Conservation (phyloP, 2,329 filamentous ascomycete species). For the Neonectria ditissima region DNA sequence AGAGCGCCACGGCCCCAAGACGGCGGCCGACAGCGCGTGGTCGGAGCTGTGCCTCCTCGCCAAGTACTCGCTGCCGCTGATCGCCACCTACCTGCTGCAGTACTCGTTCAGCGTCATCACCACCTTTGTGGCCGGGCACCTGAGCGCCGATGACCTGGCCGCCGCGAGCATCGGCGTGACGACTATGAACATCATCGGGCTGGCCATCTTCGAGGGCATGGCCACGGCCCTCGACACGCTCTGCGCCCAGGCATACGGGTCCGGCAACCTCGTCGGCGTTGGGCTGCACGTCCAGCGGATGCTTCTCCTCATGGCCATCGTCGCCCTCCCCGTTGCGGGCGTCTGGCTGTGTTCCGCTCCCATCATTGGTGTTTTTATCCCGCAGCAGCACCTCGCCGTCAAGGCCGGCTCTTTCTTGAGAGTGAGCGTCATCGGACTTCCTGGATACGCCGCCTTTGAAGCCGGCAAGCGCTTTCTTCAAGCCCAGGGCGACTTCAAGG, state of each 20-base stretch:
- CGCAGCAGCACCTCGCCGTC: slow-evolving; percentile 59
- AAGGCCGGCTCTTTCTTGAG: slow-evolving; percentile 63
- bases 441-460: slow-evolving; percentile 66
- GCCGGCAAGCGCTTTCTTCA: slow-evolving; percentile 66
- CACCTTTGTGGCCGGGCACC: slow-evolving; percentile 63
- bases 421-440: slow-evolving; percentile 61
- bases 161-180: slow-evolving; percentile 64
- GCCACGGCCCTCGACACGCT: slow-evolving; percentile 44
- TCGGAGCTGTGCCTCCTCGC: slow-evolving; percentile 35
- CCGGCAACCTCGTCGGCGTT: slow-evolving; percentile 59
- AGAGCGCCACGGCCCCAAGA: slow-evolving; percentile 6
- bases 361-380: slow-evolving; percentile 59
- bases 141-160: slow-evolving; percentile 64
- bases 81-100: slow-evolving; percentile 65
- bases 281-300: slow-evolving; percentile 66
- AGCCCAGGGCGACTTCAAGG: slow-evolving; percentile 65
- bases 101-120: slow-evolving; percentile 65
- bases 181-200: slow-evolving; percentile 65
- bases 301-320: slow-evolving; percentile 60
- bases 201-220: slow-evolving; percentile 54
- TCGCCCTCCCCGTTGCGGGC: slow-evolving; percentile 60
- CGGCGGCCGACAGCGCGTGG: neutral
- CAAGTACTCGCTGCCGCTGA: slow-evolving; percentile 57
- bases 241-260: slow-evolving; percentile 41
- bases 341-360: slow-evolving; percentile 62